phyloP scores from a whole-genome alignment of 2,329 filamentous ascomycete genomes.

The Coccinonectria pachysandricola region DNA sequence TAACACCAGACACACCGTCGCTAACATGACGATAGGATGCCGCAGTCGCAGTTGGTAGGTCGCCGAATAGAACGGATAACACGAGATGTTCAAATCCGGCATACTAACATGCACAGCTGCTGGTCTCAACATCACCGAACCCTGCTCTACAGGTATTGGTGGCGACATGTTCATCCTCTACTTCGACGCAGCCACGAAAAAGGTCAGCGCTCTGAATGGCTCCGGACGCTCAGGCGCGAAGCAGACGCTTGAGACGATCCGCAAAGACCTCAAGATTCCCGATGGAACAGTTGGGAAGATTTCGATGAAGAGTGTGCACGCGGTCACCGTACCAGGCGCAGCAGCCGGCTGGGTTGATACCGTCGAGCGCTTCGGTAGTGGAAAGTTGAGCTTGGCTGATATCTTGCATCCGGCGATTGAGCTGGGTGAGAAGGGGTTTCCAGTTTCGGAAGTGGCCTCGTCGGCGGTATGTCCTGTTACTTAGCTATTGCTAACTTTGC shows the following conservation, averaged over 20 bases:
- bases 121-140: constrained; percentile 86
- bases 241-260: constrained; percentile 58
- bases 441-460: constrained; percentile 71
- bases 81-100: no score
- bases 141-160: constrained; percentile 85
- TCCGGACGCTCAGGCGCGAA: constrained; percentile 73
- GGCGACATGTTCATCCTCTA: constrained; percentile 96
- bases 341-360: constrained; percentile 90
- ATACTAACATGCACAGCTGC: constrained; percentile 49
- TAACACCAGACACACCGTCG: not conserved
- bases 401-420: constrained; percentile 76
- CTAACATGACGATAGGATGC: constrained; percentile 55
- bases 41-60: constrained; percentile 78
- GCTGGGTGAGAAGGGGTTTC: constrained; percentile 79
- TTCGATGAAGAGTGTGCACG: constrained; percentile 65
- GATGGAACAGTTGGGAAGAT: constrained; percentile 49
- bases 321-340: constrained; percentile 81
- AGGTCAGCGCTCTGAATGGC: constrained; percentile 80
- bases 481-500: no score
- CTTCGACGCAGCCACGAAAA: constrained; percentile 74
- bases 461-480: constrained; percentile 53
- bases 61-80: not conserved
- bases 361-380: constrained; percentile 80
- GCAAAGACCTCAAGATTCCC: constrained; percentile 56
- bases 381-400: constrained; percentile 65